These are phyloP conservation scores for Colletotrichum plurivorum DNA, from an alignment of 2,329 filamentous ascomycete species.

Conservation along the genomic window DNA sequence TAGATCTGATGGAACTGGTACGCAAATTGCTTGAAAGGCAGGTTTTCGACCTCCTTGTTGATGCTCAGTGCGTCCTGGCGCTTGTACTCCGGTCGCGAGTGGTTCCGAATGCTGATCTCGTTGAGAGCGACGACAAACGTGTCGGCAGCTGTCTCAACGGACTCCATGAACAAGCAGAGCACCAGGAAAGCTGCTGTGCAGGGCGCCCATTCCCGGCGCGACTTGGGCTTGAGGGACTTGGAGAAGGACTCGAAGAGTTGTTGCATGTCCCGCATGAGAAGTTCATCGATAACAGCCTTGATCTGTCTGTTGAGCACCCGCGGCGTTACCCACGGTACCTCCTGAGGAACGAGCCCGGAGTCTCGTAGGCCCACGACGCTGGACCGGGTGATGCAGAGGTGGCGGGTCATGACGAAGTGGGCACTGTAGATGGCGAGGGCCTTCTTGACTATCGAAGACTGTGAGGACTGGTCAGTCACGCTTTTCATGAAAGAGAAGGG, in stretches of 20 bases:
- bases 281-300: slow-evolving; percentile 70
- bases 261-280: slow-evolving; percentile 66
- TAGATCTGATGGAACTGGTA: slow-evolving; percentile 73
- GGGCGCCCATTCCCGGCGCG: slow-evolving; percentile 67
- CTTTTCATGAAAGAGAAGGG: background rate
- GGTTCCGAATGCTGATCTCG: slow-evolving; percentile 61
- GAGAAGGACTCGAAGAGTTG: slow-evolving; percentile 67
- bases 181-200: slow-evolving; percentile 70
- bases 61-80: slow-evolving; percentile 61
- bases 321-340: slow-evolving; percentile 62
- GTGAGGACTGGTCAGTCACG: background rate
- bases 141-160: slow-evolving; percentile 67
- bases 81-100: slow-evolving; percentile 53
- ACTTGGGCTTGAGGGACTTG: slow-evolving; percentile 68
- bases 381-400: slow-evolving; percentile 64
- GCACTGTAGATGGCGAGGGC: slow-evolving; percentile 69
- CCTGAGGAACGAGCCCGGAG: slow-evolving; percentile 60
- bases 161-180: slow-evolving; percentile 72
- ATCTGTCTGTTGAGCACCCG: slow-evolving; percentile 70
- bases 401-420: slow-evolving; percentile 70
- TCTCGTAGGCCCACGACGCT: slow-evolving; percentile 53
- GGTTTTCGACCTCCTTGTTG: slow-evolving; percentile 67
- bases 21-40: slow-evolving; percentile 73
- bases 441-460: slow-evolving; percentile 66
- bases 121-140: slow-evolving; percentile 66